phyloP scores from a whole-genome alignment of 257 asterid genomes.

The Primulina huaijiensis region DNA sequence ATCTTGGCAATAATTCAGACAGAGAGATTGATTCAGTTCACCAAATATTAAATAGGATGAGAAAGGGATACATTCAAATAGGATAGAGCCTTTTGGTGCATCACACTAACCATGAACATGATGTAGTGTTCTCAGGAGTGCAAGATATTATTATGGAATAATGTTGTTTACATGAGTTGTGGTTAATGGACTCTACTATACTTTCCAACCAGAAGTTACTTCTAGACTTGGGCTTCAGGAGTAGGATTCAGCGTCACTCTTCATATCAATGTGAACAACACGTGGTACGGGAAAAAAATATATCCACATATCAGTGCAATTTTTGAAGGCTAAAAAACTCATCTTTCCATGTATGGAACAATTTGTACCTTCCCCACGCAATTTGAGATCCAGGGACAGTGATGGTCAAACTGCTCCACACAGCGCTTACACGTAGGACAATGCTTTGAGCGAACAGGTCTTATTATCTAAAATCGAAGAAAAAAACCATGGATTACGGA shows the following conservation, averaged over 20 bases:
- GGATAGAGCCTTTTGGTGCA: conserved; percentile 6
- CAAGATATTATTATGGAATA: background rate
- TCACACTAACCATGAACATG: background rate
- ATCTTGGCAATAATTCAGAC: background rate
- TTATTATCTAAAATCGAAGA: conserved; percentile 58
- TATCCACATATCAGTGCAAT: conserved; percentile 19
- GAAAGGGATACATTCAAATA: background rate
- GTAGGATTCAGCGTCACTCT: background rate
- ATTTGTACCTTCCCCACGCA: conserved; percentile 89
- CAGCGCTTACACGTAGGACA: conserved; percentile 87
- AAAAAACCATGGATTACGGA: conserved; percentile 20
- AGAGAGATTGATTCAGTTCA: background rate
- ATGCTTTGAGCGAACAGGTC: conserved; percentile 97
- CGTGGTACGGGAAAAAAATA: conserved; percentile 16
- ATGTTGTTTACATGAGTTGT: background rate
- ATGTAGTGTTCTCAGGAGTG: background rate
- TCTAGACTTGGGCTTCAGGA: conserved; percentile 6
- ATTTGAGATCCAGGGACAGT: conserved; percentile 98
- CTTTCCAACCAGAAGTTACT: background rate
- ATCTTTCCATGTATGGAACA: conserved; percentile 3
- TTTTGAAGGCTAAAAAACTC: conserved; percentile 1
- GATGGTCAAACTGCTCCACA: conserved; percentile 98
- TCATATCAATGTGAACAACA: conserved; percentile 16
- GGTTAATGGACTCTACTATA: background rate
- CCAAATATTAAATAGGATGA: background rate